phyloP scores from a whole-genome alignment of 305 asterid genomes.

The Petunia hybrid region DNA sequence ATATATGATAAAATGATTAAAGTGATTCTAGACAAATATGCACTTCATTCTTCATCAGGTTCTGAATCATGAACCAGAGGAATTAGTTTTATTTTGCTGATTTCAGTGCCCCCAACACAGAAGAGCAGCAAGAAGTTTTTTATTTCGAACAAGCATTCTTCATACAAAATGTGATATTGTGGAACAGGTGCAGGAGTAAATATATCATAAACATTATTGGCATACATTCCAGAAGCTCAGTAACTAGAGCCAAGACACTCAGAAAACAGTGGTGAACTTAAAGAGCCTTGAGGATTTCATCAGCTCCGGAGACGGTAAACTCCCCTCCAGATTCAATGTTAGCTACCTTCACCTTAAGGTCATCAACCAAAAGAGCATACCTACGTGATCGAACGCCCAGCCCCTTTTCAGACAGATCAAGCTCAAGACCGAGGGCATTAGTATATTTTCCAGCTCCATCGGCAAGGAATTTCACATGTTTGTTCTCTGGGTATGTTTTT shows the following conservation, averaged over 20 bases:
- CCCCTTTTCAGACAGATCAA: constrained; percentile 84
- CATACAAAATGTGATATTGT: not conserved
- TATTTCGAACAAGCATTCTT: constrained; percentile 20
- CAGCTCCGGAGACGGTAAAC: constrained; percentile 87
- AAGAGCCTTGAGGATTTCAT: constrained; percentile 84
- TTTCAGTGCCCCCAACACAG: not conserved
- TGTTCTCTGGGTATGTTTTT: constrained; percentile 78
- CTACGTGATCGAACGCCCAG: constrained; percentile 81
- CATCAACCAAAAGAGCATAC: constrained; percentile 79
- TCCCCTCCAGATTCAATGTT: constrained; percentile 87
- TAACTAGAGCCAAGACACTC: not conserved
- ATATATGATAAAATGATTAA: no score
- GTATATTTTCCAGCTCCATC: constrained; percentile 85
- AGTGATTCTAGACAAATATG: no score
- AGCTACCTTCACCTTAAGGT: constrained; percentile 78
- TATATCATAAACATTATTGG: not conserved
- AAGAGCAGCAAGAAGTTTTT: constrained; percentile 2
- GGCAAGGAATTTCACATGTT: constrained; percentile 81
- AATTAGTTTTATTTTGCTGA: not conserved
- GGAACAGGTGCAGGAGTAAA: not conserved
- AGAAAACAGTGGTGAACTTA: constrained; percentile 34
- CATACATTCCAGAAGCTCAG: not conserved
- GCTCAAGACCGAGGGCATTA: constrained; percentile 78
- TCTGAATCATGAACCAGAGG: no score
- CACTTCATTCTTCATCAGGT: no score